A percentile compares a stretch with the other conserved stretches of the same genome.
Conservation (phyloP, 164 flowering plant species). For the Akebia trifoliata region DNA sequence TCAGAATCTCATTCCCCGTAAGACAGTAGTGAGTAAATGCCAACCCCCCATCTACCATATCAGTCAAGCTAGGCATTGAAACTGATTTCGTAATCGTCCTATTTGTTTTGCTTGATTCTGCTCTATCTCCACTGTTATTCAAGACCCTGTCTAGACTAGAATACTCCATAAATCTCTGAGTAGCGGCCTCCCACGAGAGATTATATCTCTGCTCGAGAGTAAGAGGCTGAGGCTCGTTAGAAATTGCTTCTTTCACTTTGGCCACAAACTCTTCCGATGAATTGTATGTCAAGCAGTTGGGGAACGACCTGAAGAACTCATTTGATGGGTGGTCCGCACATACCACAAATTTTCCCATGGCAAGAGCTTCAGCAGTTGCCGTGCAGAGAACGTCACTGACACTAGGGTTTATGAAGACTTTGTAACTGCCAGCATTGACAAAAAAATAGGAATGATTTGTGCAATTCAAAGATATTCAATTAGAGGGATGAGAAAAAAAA, state of each 20-base stretch:
- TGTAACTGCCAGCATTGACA: constrained; percentile 57
- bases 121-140: constrained; percentile 20
- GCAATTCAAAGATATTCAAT: neutral
- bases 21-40: constrained; percentile 84
- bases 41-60: constrained; percentile 79
- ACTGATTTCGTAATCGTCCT: constrained; percentile 34
- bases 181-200: constrained; percentile 99
- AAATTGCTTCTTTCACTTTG: constrained; percentile 79
- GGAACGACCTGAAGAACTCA: constrained; percentile 88
- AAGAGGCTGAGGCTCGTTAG: constrained; percentile 55
- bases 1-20: constrained; percentile 77
- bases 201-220: constrained; percentile 73
- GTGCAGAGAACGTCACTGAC: constrained; percentile 68
- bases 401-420: constrained; percentile 96
- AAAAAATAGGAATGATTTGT: neutral
- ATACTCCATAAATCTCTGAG: constrained; percentile 80
- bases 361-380: constrained; percentile 99
- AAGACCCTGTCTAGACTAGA: constrained; percentile 71
- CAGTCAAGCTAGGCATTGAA: constrained; percentile 60
- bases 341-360: constrained; percentile 97
- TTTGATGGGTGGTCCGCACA: constrained; percentile 98
- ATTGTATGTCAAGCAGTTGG: constrained; percentile 93
- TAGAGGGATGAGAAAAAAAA: neutral
- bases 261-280: constrained; percentile 89
- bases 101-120: constrained; percentile 28